Base-by-base conservation (phyloP, 169 alveolate species). In the Perkinsus chesapeaki region DNA sequence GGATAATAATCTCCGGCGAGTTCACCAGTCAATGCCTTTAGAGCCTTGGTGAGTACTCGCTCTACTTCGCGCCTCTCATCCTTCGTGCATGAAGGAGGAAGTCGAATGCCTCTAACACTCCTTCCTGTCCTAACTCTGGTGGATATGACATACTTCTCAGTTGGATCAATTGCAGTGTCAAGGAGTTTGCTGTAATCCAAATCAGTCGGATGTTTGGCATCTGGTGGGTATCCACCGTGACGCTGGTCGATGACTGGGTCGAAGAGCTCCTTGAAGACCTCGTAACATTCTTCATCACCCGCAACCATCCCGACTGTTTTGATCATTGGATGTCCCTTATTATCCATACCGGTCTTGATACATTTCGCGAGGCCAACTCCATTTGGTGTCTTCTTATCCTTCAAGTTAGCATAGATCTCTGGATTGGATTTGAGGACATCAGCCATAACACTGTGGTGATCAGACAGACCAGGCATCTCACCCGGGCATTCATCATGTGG, bases 1-100 rank as follows among this genome's bases (percentile, higher is more conserved):
- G 95, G 94, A 38, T 95, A 82, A 36, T 95, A 94, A 27, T 90
- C 92, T 39, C 96, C 96, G 23, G 91, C 92, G 34, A 94, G 82
- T 27, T 94, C 96, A 3, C 95, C 96, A 9, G 27, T 38, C 82
- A 91, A 39, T n/a, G 93, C 23, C 38, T 31, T 82, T 36, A 95
- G 48, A n/a, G 96, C 95, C 82, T 93, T 72, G n/a, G 73, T 39
- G 37, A 95, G 91, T 0, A 47, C 92, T 0, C 82, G 43, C 38
- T 93, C 95, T 91, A 95, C 73, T 92, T 94, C 73, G 34, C 93
- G 91, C 37, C 96, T 91, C 48, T 94, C 92, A 19, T 91, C 94
- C 73, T 93, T 91, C 10, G 95, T 48, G 73, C 94, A 48, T 3
- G 95, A 94, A 39, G 96, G 96, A 31, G 96, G 94, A 9, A 94